Evolutionary conservation across 2,329 filamentous ascomycete species (phyloP), one percentile per base, ranked within the genome.

Genomic region (Aspergillus flavus): DNA sequence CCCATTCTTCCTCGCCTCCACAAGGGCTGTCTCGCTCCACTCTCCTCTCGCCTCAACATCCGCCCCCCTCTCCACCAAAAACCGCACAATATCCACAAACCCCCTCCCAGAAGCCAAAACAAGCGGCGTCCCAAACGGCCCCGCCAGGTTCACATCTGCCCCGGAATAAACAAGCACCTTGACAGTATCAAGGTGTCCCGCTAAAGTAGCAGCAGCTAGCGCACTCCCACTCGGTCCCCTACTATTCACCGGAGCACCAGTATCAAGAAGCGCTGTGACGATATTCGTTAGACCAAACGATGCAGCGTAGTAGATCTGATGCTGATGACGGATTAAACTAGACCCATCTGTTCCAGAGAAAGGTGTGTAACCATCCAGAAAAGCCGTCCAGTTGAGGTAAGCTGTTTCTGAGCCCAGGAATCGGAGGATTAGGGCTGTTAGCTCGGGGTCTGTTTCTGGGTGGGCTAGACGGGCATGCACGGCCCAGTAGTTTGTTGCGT

Each of bases 401-500:
- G 48, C 43, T 16, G 30, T 52, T n/a, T 26, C 32, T n/a, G 57
- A 41, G 9, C 23, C 6, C 14, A 59, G 28, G 5, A 59, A 53
- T 14, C n/a, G 34, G 26, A 14, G 16, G 3, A 59, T 39, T n/a
- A 41, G 23, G 10, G 46, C 6, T 12, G 45, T 39, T 21, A 26
- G 21, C 19, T 53, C 11, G 0, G 21, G 6, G 46, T 52, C 4
- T 4, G 36, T 43, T 7, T 36, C 32, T n/a, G 46, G 28, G 6
- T 11, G 30, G 0, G 57, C 46, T 10, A 28, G 34, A 23, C 48
- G 48, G n/a, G 48, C 45, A 43, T 59, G 57, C 6, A 39, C 30
- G 11, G 57, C n/a, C 57, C 57, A 59, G 46, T 59, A 59, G 32
- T 59, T 59, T 21, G 57, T 23, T 6, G 57, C 57, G 34, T 59